Percentiles rank a stretch among this genome's conserved stretches.
Conservation (phyloP, 108 stramenopile genomes). For the Hondaea fermentalgiana region DNA sequence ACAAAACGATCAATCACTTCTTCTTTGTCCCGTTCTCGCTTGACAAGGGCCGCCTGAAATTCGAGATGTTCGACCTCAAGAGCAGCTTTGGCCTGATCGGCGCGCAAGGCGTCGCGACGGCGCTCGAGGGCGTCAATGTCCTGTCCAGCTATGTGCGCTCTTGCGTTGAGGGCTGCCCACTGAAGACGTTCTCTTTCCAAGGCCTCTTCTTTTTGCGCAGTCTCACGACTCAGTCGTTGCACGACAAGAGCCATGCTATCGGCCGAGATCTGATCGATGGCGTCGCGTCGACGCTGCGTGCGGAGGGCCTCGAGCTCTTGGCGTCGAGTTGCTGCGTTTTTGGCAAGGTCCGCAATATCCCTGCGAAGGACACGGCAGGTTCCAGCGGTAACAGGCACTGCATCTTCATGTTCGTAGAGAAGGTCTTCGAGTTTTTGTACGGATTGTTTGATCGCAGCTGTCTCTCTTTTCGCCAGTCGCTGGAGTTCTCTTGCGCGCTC, state of each 20-base stretch:
- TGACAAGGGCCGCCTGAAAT: not conserved
- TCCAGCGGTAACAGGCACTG: not conserved
- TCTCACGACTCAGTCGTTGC: not conserved
- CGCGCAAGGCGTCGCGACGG: not conserved
- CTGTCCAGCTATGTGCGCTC: not conserved
- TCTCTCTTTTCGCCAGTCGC: not conserved
- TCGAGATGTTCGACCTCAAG: not conserved
- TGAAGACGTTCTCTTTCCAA: not conserved
- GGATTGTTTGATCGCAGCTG: not conserved
- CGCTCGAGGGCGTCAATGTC: not conserved
- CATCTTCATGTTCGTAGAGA: not conserved
- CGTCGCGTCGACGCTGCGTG: not conserved
- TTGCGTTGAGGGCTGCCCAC: not conserved
- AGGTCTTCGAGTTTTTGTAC: not conserved
- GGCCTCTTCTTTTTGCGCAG: not conserved
- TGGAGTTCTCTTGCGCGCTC: not conserved
- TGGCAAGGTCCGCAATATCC: not conserved
- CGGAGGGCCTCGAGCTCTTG: not conserved
- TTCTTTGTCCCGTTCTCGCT: not conserved
- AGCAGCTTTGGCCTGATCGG: not conserved
- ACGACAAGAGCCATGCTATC: not conserved
- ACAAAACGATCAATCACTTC: not conserved
- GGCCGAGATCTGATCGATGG: not conserved
- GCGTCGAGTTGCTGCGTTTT: not conserved
- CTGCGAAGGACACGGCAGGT: not conserved